phyloP scores from a whole-genome alignment of 164 flowering plant species.

The Piper betle region DNA sequence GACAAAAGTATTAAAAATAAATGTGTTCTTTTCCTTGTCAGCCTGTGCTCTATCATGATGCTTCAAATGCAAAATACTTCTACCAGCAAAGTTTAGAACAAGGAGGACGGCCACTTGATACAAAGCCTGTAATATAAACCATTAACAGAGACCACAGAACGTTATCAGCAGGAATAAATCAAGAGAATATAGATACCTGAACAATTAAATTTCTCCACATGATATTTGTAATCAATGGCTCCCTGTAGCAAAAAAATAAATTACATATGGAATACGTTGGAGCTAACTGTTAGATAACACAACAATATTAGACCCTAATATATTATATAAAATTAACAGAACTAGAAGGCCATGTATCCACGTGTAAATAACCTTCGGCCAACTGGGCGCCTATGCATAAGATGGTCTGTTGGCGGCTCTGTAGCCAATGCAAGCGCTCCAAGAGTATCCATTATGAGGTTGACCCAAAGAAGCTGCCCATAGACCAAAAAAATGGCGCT shows the following conservation, averaged over 20 bases:
- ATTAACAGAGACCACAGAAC: not conserved
- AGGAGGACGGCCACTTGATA: slow-evolving; percentile 91
- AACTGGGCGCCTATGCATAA: slow-evolving; percentile 79
- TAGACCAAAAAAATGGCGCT: not conserved
- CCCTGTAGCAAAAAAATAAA: slow-evolving; percentile 28
- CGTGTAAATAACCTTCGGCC: slow-evolving; percentile 53
- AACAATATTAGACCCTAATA: no score
- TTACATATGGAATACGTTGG: not conserved
- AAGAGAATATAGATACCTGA: slow-evolving; percentile 34
- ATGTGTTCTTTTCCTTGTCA: slow-evolving; percentile 55
- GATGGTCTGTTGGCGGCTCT: slow-evolving; percentile 93
- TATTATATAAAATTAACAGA: no score
- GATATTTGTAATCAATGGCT: slow-evolving; percentile 84
- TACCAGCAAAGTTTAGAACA: slow-evolving; percentile 58
- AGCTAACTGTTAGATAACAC: no score
- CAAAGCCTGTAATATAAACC: slow-evolving; percentile 36
- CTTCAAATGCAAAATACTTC: slow-evolving; percentile 24
- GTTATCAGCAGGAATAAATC: not conserved
- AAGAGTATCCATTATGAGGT: slow-evolving; percentile 95
- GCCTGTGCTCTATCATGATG: slow-evolving; percentile 28
- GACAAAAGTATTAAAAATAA: slow-evolving; percentile 88
- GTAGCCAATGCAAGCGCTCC: slow-evolving; percentile 98
- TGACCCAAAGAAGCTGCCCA: slow-evolving; percentile 90
- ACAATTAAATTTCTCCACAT: slow-evolving; percentile 94
- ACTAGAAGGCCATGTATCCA: not conserved